Evolutionary conservation across 78 protist species (phyloP).

Genomic region (Dictyostelium brefeldianum): DNA sequence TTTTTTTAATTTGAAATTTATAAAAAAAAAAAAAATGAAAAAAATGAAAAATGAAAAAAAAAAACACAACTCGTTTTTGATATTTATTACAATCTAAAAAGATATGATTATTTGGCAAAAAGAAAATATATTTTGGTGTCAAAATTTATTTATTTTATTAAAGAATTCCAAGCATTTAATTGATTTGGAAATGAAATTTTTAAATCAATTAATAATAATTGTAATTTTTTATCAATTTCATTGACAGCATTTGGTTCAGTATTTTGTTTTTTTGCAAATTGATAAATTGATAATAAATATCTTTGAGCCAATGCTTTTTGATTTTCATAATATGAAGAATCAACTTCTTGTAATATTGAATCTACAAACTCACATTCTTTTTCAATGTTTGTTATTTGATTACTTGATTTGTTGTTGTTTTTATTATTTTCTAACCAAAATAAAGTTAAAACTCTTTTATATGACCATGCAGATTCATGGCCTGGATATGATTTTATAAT

Average conservation of each 20-base stretch:
- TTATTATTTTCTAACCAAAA: background rate
- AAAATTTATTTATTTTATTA: background rate
- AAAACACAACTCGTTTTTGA: background rate
- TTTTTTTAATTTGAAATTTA: too few species aligned
- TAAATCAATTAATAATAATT: background rate
- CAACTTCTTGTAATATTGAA: constrained; percentile 13
- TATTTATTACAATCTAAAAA: too few species aligned
- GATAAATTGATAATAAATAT: constrained; percentile 26
- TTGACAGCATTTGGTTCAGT: background rate
- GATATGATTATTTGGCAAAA: too few species aligned
- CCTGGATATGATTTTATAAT: constrained; percentile 54
- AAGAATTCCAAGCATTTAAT: background rate
- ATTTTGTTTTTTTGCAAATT: background rate
- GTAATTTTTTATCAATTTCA: background rate
- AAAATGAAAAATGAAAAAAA: too few species aligned
- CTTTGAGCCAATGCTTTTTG: constrained; percentile 21
- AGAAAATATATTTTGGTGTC: too few species aligned
- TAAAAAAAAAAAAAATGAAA: background rate
- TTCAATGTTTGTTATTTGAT: background rate
- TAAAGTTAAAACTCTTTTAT: constrained; percentile 8
- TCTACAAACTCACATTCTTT: background rate
- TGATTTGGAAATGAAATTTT: background rate
- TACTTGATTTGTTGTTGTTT: background rate
- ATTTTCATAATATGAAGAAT: constrained; percentile 50
- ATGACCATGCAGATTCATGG: constrained; percentile 64